Conservation (phyloP, 805 yeast genomes). For the Wickerhamomyces strasburgensis region DNA sequence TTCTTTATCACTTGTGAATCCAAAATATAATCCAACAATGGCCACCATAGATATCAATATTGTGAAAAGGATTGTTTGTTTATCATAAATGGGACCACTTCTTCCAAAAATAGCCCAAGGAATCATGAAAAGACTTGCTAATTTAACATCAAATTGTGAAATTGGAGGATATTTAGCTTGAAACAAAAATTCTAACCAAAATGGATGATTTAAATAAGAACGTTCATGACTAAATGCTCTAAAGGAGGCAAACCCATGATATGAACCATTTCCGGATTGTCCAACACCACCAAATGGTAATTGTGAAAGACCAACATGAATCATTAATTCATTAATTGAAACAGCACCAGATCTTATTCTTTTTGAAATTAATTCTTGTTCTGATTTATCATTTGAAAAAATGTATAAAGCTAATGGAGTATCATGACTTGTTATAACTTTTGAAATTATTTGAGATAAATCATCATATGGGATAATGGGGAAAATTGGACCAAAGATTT, state of each 20-base stretch:
- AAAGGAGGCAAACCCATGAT: slow-evolving; percentile 71
- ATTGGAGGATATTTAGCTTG: slow-evolving; percentile 67
- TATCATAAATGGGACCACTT: slow-evolving; percentile 28
- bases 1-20: slow-evolving; percentile 9
- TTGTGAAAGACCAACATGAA: slow-evolving; percentile 62
- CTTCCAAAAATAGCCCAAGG: slow-evolving; percentile 33
- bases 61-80: slow-evolving; percentile 13
- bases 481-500: slow-evolving; percentile 80
- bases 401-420: slow-evolving; percentile 80
- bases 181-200: slow-evolving; percentile 55
- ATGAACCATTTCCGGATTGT: slow-evolving; percentile 72
- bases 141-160: slow-evolving; percentile 28
- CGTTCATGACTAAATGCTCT: slow-evolving; percentile 73
- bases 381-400: slow-evolving; percentile 44
- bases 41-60: slow-evolving; percentile 7
- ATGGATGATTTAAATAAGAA: slow-evolving; percentile 58
- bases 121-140: slow-evolving; percentile 26
- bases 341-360: slow-evolving; percentile 46
- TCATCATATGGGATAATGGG: slow-evolving; percentile 59
- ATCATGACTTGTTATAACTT: slow-evolving; percentile 48
- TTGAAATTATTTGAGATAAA: slow-evolving; percentile 38
- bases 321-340: slow-evolving; percentile 62
- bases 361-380: slow-evolving; percentile 43
- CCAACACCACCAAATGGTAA: slow-evolving; percentile 95
- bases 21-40: slow-evolving; percentile 14